Evolutionary conservation across 2,329 filamentous ascomycete genomes (phyloP), one percentile per base, ranked within the genome.

Genomic region (Nakataea oryzae): DNA sequence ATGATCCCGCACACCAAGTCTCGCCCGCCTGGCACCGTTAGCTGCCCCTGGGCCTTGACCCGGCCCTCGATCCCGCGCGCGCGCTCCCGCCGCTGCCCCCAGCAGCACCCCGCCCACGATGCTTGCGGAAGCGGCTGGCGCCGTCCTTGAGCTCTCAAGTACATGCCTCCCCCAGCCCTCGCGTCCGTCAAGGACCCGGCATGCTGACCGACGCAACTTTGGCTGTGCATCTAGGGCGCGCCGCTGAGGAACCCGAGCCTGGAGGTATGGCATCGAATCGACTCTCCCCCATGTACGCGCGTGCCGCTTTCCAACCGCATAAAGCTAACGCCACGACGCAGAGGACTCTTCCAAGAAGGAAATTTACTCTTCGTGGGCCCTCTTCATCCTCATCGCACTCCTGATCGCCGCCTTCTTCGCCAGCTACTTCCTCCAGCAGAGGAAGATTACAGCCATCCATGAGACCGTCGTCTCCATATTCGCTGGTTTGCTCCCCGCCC

Each of bases 401-500:
- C 86, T 99, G 70, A 96, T 97, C 68, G 85, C 90, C 67, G 93
- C 95, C 65, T 90, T 99, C 69, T 96, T 97, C 75, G 96, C 92
- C 57, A 97, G 93, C 81, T 99, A 99, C 78, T 89, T 96, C 68
- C 84, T 99, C 64, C 93, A 97, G 76, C 91, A 95, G 78, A 93
- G 91, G 77, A 97, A 96, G 78, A 93, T 99, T 62, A 95, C 97
- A 71, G 95, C 95, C 30, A 89, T 99, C 62, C 95, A 99, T 75
- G 95, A 99, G 79, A 99, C 95, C 1, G 95, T 97, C 69, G 87
- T 99, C 65, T 97, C 93, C 65, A 99, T 99, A 73, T 97, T 99
- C 78, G 93, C 92, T 63, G 92, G 92, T 93, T 76, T 67, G 65
- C 63, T 34, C 63, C 47, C 54, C 62, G 50, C 50, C 24, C 11